Conservation (phyloP, 2,329 filamentous ascomycete genomes). For the Orbilia blumenaviensis region DNA sequence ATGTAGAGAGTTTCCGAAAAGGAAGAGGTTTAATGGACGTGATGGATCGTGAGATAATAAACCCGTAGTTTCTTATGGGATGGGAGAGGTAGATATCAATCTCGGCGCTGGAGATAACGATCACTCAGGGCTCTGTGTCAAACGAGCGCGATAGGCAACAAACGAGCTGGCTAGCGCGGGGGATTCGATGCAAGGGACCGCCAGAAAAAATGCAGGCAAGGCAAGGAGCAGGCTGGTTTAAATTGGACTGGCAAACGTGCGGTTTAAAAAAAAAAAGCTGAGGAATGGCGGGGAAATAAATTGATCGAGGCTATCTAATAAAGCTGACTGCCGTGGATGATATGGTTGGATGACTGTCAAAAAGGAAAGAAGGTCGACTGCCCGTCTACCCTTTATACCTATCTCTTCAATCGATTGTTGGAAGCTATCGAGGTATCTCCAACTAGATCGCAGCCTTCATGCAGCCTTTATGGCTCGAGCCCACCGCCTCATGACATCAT, state of each 20-base stretch:
- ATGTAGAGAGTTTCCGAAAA: too few relatives aligned
- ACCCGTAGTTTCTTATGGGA: neutral
- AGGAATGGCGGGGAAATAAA: neutral
- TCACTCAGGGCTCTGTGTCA: neutral
- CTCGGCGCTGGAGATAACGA: neutral
- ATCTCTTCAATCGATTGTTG: too few relatives aligned
- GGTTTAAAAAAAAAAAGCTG: too few relatives aligned
- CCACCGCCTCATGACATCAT: constrained; percentile 14
- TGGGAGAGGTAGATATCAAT: neutral
- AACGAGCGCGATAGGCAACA: neutral
- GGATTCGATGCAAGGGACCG: constrained; percentile 35
- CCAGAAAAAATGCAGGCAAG: constrained; percentile 3
- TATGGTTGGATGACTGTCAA: neutral
- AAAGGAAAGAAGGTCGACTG: neutral
- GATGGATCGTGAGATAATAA: constrained; percentile 13
- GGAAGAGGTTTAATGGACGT: too few relatives aligned
- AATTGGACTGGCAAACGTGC: neutral
- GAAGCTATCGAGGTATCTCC: neutral
- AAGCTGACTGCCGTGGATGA: neutral
- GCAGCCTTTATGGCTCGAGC: neutral
- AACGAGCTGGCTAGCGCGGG: too few relatives aligned
- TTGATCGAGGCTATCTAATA: neutral
- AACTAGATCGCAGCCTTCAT: neutral
- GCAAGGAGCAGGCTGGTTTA: constrained; percentile 13
- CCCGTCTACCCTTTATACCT: neutral